phyloP scores from a whole-genome alignment of 768 basidiomycete genomes.

The Xerocomellus dryophilus region DNA sequence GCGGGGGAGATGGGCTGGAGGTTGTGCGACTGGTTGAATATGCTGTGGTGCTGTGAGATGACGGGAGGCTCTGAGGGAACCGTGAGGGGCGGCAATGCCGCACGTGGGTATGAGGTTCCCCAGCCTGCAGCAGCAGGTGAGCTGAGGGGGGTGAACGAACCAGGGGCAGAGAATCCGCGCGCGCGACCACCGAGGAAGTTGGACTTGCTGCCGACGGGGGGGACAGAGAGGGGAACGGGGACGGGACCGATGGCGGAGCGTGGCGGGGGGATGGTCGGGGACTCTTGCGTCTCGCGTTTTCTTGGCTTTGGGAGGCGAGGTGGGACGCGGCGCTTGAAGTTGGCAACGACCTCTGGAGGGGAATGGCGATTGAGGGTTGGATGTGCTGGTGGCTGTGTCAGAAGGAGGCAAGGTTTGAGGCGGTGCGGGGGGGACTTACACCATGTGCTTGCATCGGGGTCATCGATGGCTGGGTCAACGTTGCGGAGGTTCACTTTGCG shows the following conservation, averaged over 20 bases:
- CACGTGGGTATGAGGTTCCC: constrained; percentile 57
- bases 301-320: constrained; percentile 86
- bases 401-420: constrained; percentile 20
- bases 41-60: constrained; percentile 50
- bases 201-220: constrained; percentile 37
- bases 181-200: constrained; percentile 53
- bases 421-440: constrained; percentile 54
- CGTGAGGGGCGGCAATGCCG: constrained; percentile 74
- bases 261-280: constrained; percentile 69
- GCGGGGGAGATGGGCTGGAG: constrained; percentile 67
- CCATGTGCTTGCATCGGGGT: constrained; percentile 96
- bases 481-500: constrained; percentile 95
- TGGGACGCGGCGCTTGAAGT: constrained; percentile 93
- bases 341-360: constrained; percentile 83
- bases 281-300: constrained; percentile 70
- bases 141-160: constrained; percentile 70
- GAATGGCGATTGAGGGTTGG: constrained; percentile 90
- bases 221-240: constrained; percentile 61
- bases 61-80: constrained; percentile 75
- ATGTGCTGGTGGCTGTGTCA: constrained; percentile 57
- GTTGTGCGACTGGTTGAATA: constrained; percentile 57
- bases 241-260: constrained; percentile 74
- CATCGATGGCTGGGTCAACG: constrained; percentile 91
- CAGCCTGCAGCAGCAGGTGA: constrained; percentile 57
- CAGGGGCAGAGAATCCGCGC: constrained; percentile 82